Conservation (phyloP, 768 basidiomycete genomes). For the Kwoniella europaea region DNA sequence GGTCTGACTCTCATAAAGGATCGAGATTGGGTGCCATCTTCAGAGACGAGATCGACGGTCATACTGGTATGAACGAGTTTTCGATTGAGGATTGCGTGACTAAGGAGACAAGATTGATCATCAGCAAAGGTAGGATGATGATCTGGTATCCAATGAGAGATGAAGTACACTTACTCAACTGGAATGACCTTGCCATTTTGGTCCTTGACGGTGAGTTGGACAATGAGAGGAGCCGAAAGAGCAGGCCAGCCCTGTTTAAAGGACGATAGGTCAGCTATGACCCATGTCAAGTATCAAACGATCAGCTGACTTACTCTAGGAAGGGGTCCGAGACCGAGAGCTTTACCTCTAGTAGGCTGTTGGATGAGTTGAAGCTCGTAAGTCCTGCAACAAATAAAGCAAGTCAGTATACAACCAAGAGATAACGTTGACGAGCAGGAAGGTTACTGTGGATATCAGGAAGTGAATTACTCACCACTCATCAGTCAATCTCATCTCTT, state of each 20-base stretch:
- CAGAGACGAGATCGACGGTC: constrained; percentile 24
- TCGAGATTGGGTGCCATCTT: constrained; percentile 11
- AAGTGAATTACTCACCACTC: constrained; percentile 5
- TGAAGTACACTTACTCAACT: constrained; percentile 2
- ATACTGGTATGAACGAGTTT: constrained; percentile 22
- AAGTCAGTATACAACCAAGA: neutral
- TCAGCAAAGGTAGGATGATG: neutral
- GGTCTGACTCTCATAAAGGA: constrained; percentile 17
- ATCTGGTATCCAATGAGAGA: neutral
- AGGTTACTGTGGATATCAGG: neutral
- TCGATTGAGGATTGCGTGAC: constrained; percentile 8
- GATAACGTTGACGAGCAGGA: neutral
- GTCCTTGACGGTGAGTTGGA: constrained; percentile 14
- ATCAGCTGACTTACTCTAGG: constrained; percentile 5
- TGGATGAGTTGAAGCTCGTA: constrained; percentile 15
- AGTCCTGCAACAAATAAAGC: neutral
- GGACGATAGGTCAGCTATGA: neutral
- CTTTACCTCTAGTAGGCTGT: constrained; percentile 17
- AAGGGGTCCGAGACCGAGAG: constrained; percentile 10
- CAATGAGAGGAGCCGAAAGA: constrained; percentile 21
- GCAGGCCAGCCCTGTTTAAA: constrained; percentile 16
- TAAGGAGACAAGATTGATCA: neutral
- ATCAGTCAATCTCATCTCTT: neutral
- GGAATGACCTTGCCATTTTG: constrained; percentile 3
- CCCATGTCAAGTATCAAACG: too few relatives aligned